Base-by-base conservation (phyloP, 768 basidiomycete genomes). In the Leccinum longicurvipes region DNA sequence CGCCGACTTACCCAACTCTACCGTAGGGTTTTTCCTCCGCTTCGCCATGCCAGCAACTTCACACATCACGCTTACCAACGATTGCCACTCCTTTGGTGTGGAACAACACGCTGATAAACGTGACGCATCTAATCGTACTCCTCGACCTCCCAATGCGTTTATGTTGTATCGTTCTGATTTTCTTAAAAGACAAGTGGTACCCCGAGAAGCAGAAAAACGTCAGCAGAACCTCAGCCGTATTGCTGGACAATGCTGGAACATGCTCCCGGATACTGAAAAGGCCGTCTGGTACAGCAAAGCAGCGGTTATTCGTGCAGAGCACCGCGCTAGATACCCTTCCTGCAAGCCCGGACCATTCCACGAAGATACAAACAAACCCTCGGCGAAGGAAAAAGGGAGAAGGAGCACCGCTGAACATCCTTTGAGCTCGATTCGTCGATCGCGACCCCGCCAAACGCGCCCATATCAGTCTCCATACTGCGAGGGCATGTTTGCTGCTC, bases 181-280 rank as follows among this genome's bases (percentile, higher is more conserved):
- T 24, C 72, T 83, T 11, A 76, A 77, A 59, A 72, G 68, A 3
- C 71, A 71, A 19, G 56, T 71, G 11, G 74, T 81, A 44, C 77
- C 79, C 3, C 64, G 71, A 15, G 69, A 75, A 23, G 70, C 79
- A 34, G 79, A 81, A 67, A 75, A 73, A 45, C 76, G 79, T 46
- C 83, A 85, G 66, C 79, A 82, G 67, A 79, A 82, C 55, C 74
- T 83, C 57, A 78, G 77, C 56, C 72, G 78, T 54, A 74, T 82
- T 58, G 81, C 78, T 9, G 83, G 78, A 6, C 72, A 76, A 65
- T 75, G 79, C 63, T 85, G 83, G 83, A 75, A 74, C 27, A 71
- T 72, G 62, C 71, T 83, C 41, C 59, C 65, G 6, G 55, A 63
- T 1, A 66, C 62, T 31, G 73, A 75, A 36, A 74, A 71, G 62